A percentile compares a stretch with the other conserved stretches of the same genome.
Conservation (phyloP, 139 green algal genomes). For the Coelastrella sp. region DNA sequence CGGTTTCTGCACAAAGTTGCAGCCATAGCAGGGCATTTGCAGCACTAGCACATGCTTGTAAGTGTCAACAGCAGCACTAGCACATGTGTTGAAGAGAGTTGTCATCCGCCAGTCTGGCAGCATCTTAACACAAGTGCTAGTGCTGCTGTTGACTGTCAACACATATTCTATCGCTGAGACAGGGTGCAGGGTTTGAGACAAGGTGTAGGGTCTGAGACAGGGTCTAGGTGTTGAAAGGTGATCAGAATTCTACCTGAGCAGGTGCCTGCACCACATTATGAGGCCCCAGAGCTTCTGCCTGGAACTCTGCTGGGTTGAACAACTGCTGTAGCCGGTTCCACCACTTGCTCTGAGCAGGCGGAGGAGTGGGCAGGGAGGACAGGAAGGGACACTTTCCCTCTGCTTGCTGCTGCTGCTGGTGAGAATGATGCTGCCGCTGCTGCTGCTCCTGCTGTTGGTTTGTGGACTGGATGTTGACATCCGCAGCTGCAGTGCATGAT, state of each 20-base stretch:
- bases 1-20: too few species aligned
- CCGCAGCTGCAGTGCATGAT: neutral
- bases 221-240: neutral
- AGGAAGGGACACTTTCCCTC: conserved; percentile 38
- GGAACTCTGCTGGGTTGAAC: conserved; percentile 11
- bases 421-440: neutral
- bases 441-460: conserved; percentile 3
- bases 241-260: neutral
- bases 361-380: conserved; percentile 1
- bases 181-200: too few species aligned
- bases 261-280: conserved; percentile 17
- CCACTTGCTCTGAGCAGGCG: neutral
- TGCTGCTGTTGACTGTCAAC: too few species aligned
- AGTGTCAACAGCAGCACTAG: too few species aligned
- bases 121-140: too few species aligned
- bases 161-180: too few species aligned
- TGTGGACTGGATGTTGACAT: neutral
- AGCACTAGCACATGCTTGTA: too few species aligned
- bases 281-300: conserved; percentile 2
- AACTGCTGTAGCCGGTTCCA: conserved; percentile 35
- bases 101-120: too few species aligned
- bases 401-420: conserved; percentile 6
- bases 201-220: too few species aligned
- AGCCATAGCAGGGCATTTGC: too few species aligned
- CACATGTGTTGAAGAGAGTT: too few species aligned